Conservation (phyloP, 2,329 filamentous ascomycete genomes). For the Penicillium janthinellum region DNA sequence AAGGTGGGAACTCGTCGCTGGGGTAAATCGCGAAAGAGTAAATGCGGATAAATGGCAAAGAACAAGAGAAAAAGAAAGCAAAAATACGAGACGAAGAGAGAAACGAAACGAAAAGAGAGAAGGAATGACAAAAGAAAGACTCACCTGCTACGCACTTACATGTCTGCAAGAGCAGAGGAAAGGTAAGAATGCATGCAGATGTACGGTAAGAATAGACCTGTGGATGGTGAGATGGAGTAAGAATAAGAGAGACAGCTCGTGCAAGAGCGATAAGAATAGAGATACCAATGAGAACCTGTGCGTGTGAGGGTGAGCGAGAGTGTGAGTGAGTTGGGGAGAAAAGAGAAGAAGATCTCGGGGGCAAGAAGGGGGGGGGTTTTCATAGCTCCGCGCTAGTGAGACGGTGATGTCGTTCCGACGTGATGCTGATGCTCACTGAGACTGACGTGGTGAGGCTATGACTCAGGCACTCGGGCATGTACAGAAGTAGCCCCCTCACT, state of each 20-base stretch:
- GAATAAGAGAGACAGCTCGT: neutral
- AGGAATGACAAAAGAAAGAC: neutral
- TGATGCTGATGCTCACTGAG: neutral
- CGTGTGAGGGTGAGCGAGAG: neutral
- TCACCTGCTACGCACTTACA: neutral
- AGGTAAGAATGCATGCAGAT: neutral
- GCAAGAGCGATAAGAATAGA: neutral
- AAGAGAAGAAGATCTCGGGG: neutral
- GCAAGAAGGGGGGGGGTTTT: neutral
- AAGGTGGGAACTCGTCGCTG: conserved; percentile 18
- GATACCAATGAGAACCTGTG: neutral
- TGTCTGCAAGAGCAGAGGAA: neutral
- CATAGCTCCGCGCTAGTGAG: neutral
- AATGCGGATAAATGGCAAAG: neutral
- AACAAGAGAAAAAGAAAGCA: neutral
- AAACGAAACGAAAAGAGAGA: neutral
- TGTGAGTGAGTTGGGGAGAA: neutral
- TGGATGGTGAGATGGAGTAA: neutral
- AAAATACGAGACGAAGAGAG: neutral
- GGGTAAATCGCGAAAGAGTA: conserved; percentile 13
- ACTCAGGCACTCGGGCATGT: neutral
- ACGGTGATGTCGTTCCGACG: neutral
- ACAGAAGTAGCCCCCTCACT: neutral
- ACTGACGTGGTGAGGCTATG: neutral
- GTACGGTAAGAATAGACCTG: neutral